These are phyloP conservation scores for Musa balbisiana DNA, from an alignment of 202 grass and related monocot genomes.

Conservation along the genomic window DNA sequence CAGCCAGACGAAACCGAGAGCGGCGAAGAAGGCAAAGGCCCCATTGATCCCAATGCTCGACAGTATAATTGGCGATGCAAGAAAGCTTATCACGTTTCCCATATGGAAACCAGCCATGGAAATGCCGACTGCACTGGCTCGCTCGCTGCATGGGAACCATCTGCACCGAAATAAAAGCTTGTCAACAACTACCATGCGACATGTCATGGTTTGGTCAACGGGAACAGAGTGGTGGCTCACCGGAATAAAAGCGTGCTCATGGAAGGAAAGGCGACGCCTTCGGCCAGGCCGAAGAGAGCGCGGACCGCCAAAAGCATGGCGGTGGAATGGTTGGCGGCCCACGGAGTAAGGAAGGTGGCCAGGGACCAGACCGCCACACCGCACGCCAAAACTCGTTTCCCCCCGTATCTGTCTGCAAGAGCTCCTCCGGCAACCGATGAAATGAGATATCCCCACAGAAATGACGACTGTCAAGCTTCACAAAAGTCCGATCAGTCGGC, in stretches of 20 bases:
- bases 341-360: slow-evolving; percentile 91
- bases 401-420: slow-evolving; percentile 77
- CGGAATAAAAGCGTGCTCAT: slow-evolving; percentile 93
- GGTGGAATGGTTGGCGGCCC: slow-evolving; percentile 63
- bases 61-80: slow-evolving; percentile 69
- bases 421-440: slow-evolving; percentile 92
- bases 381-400: slow-evolving; percentile 81
- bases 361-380: slow-evolving; percentile 80
- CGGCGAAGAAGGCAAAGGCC: slow-evolving; percentile 72
- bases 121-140: slow-evolving; percentile 73
- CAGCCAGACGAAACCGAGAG: slow-evolving; percentile 71
- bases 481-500: neutral
- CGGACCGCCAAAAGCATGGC: slow-evolving; percentile 62
- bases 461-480: slow-evolving; percentile 64
- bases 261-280: slow-evolving; percentile 92
- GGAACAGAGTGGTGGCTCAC: slow-evolving; percentile 20
- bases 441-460: slow-evolving; percentile 86
- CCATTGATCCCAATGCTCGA: slow-evolving; percentile 56
- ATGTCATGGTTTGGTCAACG: too few species aligned
- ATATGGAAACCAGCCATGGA: slow-evolving; percentile 97
- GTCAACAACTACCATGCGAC: neutral
- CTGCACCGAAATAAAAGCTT: slow-evolving; percentile 17
- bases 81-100: slow-evolving; percentile 91
- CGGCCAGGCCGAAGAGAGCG: slow-evolving; percentile 71
- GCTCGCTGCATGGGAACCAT: slow-evolving; percentile 91